Evolutionary conservation across 108 stramenopile genomes (phyloP).

Genomic region (Pelagomonas calceolata): DNA sequence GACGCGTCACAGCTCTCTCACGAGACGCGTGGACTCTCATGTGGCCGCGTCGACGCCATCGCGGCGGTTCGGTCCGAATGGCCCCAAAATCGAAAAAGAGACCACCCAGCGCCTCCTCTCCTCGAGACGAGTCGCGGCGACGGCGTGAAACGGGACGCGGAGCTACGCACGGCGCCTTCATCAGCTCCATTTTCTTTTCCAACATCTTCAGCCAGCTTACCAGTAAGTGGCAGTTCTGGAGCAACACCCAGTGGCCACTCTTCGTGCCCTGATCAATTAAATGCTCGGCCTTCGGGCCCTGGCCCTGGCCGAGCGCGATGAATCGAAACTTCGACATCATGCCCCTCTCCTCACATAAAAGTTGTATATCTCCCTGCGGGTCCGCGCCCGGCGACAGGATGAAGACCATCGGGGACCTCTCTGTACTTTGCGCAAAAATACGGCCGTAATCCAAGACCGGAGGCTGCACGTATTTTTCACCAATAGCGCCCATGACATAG

Average conservation of each 20-base stretch:
- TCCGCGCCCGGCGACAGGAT: slow-evolving; percentile 55
- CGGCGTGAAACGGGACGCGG: too few species aligned
- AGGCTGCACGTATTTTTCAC: slow-evolving; percentile 57
- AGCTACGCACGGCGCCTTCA: slow-evolving; percentile 33
- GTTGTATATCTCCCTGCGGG: slow-evolving; percentile 53
- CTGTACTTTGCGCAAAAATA: slow-evolving; percentile 35
- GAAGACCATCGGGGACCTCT: slow-evolving; percentile 53
- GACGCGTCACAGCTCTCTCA: too few species aligned
- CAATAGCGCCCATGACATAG: slow-evolving; percentile 39
- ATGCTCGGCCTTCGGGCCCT: slow-evolving; percentile 50
- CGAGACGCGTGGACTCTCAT: too few species aligned
- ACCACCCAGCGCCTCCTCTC: too few species aligned
- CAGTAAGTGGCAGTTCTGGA: slow-evolving; percentile 60
- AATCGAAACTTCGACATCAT: slow-evolving; percentile 26
- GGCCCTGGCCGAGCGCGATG: slow-evolving; percentile 50
- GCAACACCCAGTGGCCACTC: slow-evolving; percentile 56
- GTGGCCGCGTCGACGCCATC: too few species aligned
- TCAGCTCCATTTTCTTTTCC: slow-evolving; percentile 43
- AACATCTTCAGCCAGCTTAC: slow-evolving; percentile 49
- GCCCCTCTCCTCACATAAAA: slow-evolving; percentile 45
- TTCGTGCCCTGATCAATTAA: slow-evolving; percentile 46
- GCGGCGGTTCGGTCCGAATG: too few species aligned
- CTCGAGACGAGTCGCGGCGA: too few species aligned
- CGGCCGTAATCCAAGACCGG: slow-evolving; percentile 52
- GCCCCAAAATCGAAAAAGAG: too few species aligned